Evolutionary conservation across 2,329 filamentous ascomycete genomes (phyloP), one percentile per base, ranked within the genome.

Genomic region (Dothistroma pini): DNA sequence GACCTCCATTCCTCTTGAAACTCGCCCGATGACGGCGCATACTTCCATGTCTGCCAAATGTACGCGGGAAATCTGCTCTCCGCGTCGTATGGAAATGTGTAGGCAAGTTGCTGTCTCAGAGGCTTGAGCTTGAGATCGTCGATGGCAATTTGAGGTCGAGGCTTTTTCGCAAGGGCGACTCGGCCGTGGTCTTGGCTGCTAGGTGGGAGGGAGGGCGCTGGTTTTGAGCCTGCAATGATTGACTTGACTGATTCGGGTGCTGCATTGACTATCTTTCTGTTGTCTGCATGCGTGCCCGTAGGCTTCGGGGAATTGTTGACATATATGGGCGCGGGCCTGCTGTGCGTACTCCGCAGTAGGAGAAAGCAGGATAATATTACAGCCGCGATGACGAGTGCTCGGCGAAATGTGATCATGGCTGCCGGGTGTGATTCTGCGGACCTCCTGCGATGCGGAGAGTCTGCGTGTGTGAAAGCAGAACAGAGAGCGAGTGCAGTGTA

Each of bases 11-110:
- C 78, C 64, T 88, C 85, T 11, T 77, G 78, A 73, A 99, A 99
- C 63, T 90, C 83, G 55, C 85, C 82, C 22, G 91, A 89, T 1
- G 87, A 84, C 0, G 93, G 93, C 0, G 86, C 90, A 71, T 86
- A 88, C 76, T 96, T 97, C 95, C 95, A 99, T 14, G 95, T 99
- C 81, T 99, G 95, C 95, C 95, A 99, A 73, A 99, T 96, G 80
- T 96, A 97, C 59, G 92, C 93, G 2, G 95, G 95, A 75, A 97
- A 97, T 75, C 93, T 96, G 69, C 82, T 77, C 72, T 92, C 86
- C 64, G 93, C 83, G 71, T 96, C 90, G 81, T 97, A 99, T 21
- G 93, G 91, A 76, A 95, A 97, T 69, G 96, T 90, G 79, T 96
- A 97, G 56, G 88, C 88, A 60, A 99, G 85, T 78, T 95, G 84